Percentiles rank a stretch among this genome's conserved stretches.
phyloP scores from a whole-genome alignment of 495 filamentous ascomycete genomes.

The Xylaria cubensis region DNA sequence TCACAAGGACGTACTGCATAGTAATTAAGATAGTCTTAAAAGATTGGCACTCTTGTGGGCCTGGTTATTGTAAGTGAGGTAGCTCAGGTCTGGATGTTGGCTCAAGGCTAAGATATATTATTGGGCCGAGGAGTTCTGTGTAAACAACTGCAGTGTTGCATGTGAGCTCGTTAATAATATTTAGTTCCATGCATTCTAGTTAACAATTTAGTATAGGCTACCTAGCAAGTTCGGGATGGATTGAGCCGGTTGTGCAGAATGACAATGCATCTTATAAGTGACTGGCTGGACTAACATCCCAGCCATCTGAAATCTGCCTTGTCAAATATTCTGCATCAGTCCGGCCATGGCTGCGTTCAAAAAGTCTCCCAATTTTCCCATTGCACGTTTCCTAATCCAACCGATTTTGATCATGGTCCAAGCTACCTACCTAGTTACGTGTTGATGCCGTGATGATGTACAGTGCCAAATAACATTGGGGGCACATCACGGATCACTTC shows the following conservation, averaged over 20 bases:
- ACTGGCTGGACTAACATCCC: neutral
- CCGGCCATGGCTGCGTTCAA: neutral
- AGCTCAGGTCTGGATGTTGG: neutral
- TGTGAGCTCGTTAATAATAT: neutral
- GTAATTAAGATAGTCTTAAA: neutral
- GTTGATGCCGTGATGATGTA: conserved; percentile 1
- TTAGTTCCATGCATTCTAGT: neutral
- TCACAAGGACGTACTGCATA: conserved; percentile 2
- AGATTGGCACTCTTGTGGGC: neutral
- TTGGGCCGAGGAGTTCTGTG: too few species aligned
- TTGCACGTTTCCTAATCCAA: neutral
- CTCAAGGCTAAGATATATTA: neutral
- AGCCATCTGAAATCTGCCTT: conserved; percentile 2
- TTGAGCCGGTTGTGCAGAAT: neutral
- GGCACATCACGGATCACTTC: neutral
- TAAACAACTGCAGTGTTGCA: too few species aligned
- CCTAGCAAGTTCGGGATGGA: neutral
- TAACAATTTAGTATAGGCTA: neutral
- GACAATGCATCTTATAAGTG: neutral
- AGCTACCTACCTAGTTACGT: neutral
- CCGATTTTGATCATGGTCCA: neutral
- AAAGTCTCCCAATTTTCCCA: neutral
- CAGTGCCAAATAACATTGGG: neutral
- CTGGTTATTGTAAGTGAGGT: neutral
- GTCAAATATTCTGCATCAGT: neutral